Percentiles rank a stretch among this genome's conserved stretches.
Conservation (phyloP, 345 rosid species). For the Excoecaria agallocha region DNA sequence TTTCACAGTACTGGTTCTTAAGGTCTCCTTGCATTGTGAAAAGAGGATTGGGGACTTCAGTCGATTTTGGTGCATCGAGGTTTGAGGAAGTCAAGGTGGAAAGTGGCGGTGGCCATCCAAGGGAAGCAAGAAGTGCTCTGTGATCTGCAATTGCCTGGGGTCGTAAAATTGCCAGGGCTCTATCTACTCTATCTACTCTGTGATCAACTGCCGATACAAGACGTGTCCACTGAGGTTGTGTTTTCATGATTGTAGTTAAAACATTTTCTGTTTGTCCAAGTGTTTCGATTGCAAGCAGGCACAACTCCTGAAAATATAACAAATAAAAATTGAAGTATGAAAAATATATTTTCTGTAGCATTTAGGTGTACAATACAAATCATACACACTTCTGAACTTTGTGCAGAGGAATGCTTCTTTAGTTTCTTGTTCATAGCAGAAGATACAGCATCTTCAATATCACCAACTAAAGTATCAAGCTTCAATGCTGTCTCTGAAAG, state of each 20-base stretch:
- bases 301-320: conserved; percentile 50
- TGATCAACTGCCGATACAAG: conserved; percentile 87
- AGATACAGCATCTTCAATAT: conserved; percentile 87
- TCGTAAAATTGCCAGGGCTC: conserved; percentile 79
- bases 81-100: conserved; percentile 50
- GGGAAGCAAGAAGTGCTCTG: conserved; percentile 69
- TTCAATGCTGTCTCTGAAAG: conserved; percentile 82
- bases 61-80: conserved; percentile 45
- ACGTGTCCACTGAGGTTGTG: conserved; percentile 67
- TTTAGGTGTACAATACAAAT: conserved; percentile 4
- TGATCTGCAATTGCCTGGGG: conserved; percentile 94
- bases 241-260: conserved; percentile 53
- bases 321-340: neutral
- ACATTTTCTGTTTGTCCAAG: conserved; percentile 66
- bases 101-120: conserved; percentile 93
- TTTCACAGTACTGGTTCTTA: conserved; percentile 66
- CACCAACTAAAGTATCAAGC: conserved; percentile 78
- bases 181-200: conserved; percentile 90
- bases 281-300: conserved; percentile 52
- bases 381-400: conserved; percentile 59
- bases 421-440: conserved; percentile 60
- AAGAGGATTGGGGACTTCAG: conserved; percentile 61
- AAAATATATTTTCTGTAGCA: conserved; percentile 2
- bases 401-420: conserved; percentile 42
- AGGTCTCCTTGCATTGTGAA: conserved; percentile 77